A percentile compares a stretch with the other conserved stretches of the same genome.
Evolutionary conservation across 192 early-diverging fungal species (phyloP).

Genomic region (Chytriomyces sp.): DNA sequence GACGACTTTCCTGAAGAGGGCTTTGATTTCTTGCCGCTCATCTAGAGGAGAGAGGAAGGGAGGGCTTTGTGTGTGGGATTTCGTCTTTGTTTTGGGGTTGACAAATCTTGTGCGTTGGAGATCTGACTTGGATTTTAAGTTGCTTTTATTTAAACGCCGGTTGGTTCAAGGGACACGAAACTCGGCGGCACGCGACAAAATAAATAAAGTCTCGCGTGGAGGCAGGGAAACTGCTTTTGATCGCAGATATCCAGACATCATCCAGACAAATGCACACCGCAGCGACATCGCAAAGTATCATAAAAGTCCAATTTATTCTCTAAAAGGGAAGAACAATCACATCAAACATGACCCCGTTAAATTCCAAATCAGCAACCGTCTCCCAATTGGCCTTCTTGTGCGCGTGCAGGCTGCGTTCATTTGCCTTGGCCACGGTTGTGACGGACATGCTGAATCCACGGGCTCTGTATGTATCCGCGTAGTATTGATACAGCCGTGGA

Average conservation of each 20-base stretch:
- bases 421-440: conserved; percentile 8
- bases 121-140: too few species aligned
- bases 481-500: conserved; percentile 24
- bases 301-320: background rate
- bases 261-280: too few species aligned
- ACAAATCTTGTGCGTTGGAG: too few species aligned
- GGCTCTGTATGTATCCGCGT: conserved; percentile 8
- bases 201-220: too few species aligned
- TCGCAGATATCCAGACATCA: too few species aligned
- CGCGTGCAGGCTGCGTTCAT: background rate
- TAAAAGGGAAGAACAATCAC: conserved; percentile 16
- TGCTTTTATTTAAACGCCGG: too few species aligned
- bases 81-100: too few species aligned
- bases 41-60: background rate
- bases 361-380: background rate
- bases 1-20: conserved; percentile 22
- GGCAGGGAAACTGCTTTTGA: too few species aligned
- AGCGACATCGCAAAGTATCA: too few species aligned
- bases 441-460: background rate
- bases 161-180: too few species aligned
- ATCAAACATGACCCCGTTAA: conserved; percentile 13
- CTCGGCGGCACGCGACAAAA: too few species aligned
- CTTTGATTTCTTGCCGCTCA: conserved; percentile 24
- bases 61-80: too few species aligned
- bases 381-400: conserved; percentile 27